Evolutionary conservation across 2,329 filamentous ascomycete genomes (phyloP), one percentile per base, ranked within the genome.

Genomic region (Fusarium graminum): DNA sequence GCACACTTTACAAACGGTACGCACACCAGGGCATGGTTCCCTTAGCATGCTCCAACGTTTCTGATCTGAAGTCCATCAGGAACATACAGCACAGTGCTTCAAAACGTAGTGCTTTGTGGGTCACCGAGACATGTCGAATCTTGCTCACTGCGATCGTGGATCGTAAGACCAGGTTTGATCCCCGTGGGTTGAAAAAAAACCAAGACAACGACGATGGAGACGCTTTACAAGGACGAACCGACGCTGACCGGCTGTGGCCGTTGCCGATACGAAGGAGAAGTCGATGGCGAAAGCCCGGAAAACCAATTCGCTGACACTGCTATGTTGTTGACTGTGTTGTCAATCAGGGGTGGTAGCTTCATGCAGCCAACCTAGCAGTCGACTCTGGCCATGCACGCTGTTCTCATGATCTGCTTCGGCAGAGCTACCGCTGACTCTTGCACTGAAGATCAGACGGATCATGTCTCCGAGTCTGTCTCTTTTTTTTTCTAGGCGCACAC

Each of bases 141-240:
- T 67, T 52, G 65, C 45, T 34, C 53, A 66, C 52, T 65, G 47
- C 67, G 69, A 72, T 72, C 69, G 69, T 69, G 67, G 67, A 72
- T 72, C 67, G 63, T 67, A 41, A 47, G 42, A 69, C 65, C 65
- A 66, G 62, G 69, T 56, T 60, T 67, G 66, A 63, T 68, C 56
- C 58, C 51, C 62, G 49, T 63, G 59, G 45, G 50, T 51, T 57
- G 65, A 53, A 65, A 53, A 57, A 56, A 59, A 29, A 32, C 30
- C 34, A 63, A 42, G 45, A 50, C 45, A 50, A 60, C 36, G 34
- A 53, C 40, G 29, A 67, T 25, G 50, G 34, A 53, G 50, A 46
- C 58, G n/a, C 47, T 61, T 61, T 28, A 30, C 28, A 17, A 65
- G 13, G 39, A 57, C 42, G 38, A 59, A 63, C 68, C 68, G 68